Conservation (phyloP, 2,329 filamentous ascomycete genomes). For the Seiridium unicorne region DNA sequence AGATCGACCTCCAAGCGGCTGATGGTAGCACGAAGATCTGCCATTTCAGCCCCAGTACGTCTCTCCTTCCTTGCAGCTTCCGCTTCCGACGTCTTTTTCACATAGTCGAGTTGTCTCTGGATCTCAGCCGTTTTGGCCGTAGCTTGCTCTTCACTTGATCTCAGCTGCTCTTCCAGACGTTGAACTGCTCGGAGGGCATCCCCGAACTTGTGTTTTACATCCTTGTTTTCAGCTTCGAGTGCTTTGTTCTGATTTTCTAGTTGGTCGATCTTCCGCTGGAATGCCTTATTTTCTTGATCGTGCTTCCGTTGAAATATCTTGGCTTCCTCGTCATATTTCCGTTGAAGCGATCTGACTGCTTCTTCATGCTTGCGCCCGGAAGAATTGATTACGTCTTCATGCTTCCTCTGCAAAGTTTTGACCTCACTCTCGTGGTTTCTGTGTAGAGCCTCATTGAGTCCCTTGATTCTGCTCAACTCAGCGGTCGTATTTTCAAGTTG, state of each 20-base stretch:
- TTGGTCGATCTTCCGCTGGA: neutral
- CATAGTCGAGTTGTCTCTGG: conserved; percentile 41
- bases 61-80: conserved; percentile 27
- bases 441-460: conserved; percentile 69
- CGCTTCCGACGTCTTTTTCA: conserved; percentile 43
- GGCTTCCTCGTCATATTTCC: neutral
- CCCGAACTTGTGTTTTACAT: conserved; percentile 21
- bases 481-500: conserved; percentile 71
- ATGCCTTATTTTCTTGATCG: neutral
- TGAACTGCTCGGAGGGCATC: conserved; percentile 10
- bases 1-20: conserved; percentile 61
- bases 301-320: neutral
- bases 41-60: conserved; percentile 28
- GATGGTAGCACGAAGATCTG: conserved; percentile 35
- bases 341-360: neutral
- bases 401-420: conserved; percentile 33
- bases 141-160: conserved; percentile 23
- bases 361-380: neutral
- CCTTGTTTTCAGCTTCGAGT: conserved; percentile 19
- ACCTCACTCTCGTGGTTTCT: conserved; percentile 67
- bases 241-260: neutral
- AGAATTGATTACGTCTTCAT: neutral
- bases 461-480: conserved; percentile 58
- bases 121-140: conserved; percentile 31
- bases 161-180: neutral